Evolutionary conservation across 805 yeast species (phyloP).

Genomic region (Suhomyces sp.): DNA sequence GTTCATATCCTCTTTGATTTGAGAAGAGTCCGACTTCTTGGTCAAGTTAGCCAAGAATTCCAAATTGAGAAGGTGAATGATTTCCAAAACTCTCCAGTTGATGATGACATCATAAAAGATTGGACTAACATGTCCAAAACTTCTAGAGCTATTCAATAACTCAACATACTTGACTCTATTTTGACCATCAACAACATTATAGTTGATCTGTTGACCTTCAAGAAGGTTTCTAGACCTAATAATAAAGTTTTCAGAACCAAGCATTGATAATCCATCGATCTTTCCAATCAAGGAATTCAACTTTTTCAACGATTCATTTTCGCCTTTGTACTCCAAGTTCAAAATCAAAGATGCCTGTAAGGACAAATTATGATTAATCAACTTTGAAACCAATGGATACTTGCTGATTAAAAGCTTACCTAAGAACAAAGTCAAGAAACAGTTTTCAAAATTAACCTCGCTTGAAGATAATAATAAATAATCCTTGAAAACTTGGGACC

Average conservation of each 20-base stretch:
- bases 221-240: conserved; percentile 30
- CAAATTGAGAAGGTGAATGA: conserved; percentile 31
- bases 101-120: conserved; percentile 25
- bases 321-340: conserved; percentile 33
- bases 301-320: conserved; percentile 18
- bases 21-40: conserved; percentile 11
- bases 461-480: conserved; percentile 28
- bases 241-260: conserved; percentile 26
- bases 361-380: conserved; percentile 25
- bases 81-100: conserved; percentile 39
- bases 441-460: conserved; percentile 34
- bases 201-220: conserved; percentile 22
- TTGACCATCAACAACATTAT: conserved; percentile 24
- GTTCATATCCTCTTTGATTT: conserved; percentile 14
- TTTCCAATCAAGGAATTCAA: conserved; percentile 27
- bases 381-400: conserved; percentile 17
- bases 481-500: conserved; percentile 20
- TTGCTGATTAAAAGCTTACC: conserved; percentile 26
- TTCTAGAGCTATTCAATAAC: conserved; percentile 9
- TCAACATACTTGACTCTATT: conserved; percentile 34
- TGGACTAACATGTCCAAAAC: conserved; percentile 11
- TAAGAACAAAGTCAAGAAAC: conserved; percentile 29
- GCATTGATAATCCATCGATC: conserved; percentile 32
- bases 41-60: conserved; percentile 22
- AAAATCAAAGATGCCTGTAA: conserved; percentile 25